Percentiles rank a stretch among this genome's conserved stretches.
These are phyloP conservation scores for Eucalyptus brandiana DNA, from an alignment of 345 rosid species.

Conservation along the genomic window DNA sequence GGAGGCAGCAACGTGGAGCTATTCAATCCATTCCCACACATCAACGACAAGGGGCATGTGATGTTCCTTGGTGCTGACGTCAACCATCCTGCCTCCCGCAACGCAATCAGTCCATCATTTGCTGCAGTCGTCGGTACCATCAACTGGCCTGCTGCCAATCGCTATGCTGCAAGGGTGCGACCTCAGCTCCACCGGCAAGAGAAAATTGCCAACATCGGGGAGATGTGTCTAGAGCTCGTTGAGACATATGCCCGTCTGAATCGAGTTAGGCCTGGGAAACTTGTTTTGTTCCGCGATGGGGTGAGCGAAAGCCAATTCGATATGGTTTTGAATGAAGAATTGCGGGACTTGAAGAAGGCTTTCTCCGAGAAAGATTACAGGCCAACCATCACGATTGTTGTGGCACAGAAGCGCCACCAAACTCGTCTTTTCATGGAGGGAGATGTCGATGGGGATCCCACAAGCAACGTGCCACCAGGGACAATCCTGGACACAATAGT, in stretches of 20 bases:
- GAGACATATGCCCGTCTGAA: constrained; percentile 26
- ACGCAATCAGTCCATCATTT: constrained; percentile 60
- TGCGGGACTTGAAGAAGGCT: constrained; percentile 36
- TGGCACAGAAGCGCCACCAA: constrained; percentile 82
- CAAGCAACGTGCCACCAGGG: constrained; percentile 66
- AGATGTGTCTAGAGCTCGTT: constrained; percentile 59
- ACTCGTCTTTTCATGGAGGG: constrained; percentile 62
- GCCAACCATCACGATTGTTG: constrained; percentile 63
- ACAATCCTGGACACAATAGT: constrained; percentile 68
- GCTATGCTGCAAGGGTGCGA: constrained; percentile 63
- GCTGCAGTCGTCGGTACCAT: constrained; percentile 80
- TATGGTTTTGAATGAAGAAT: constrained; percentile 80
- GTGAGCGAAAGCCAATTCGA: constrained; percentile 85
- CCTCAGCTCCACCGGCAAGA: constrained; percentile 57
- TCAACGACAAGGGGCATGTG: constrained; percentile 27
- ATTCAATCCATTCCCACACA: constrained; percentile 31
- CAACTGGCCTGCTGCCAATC: constrained; percentile 87
- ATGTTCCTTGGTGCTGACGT: constrained; percentile 95
- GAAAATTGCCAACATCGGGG: constrained; percentile 51
- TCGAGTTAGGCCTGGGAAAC: constrained; percentile 34
- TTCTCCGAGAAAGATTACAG: constrained; percentile 18
- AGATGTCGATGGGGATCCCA: constrained; percentile 16
- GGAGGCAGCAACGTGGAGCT: constrained; percentile 92
- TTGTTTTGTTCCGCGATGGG: constrained; percentile 81
- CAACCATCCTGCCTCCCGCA: constrained; percentile 59